Percentiles rank a stretch among this genome's conserved stretches.
phyloP scores from a whole-genome alignment of 495 filamentous ascomycete species.

The Cercophora samala region DNA sequence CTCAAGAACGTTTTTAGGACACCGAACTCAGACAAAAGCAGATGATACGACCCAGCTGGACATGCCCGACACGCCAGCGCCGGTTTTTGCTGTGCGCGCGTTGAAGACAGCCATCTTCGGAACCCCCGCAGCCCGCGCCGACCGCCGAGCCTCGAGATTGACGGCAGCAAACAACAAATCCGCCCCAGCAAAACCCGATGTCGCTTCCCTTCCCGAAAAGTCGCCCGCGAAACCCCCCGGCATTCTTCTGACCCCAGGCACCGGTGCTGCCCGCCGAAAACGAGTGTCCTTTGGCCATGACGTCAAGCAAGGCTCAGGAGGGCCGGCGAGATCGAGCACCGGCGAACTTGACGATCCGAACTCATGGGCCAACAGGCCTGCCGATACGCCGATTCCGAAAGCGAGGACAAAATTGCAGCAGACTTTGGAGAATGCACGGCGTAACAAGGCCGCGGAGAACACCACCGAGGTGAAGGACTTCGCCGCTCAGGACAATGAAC shows the following conservation, averaged over 20 bases:
- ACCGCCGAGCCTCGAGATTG: slow-evolving; percentile 32
- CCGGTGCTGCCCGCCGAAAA: slow-evolving; percentile 71
- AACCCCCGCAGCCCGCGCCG: slow-evolving; percentile 53
- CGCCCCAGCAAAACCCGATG: background rate
- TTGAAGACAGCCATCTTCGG: slow-evolving; percentile 91
- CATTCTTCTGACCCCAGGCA: slow-evolving; percentile 89
- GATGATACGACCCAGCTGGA: slow-evolving; percentile 55
- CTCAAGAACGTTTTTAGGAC: slow-evolving; percentile 7
- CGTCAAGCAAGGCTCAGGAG: slow-evolving; percentile 43
- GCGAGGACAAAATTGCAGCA: slow-evolving; percentile 56
- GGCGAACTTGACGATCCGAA: slow-evolving; percentile 54
- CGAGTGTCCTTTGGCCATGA: slow-evolving; percentile 81
- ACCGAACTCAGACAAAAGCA: slow-evolving; percentile 19
- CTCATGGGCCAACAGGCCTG: slow-evolving; percentile 49
- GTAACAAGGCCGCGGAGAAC: slow-evolving; percentile 25
- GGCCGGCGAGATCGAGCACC: slow-evolving; percentile 36
- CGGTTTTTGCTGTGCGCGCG: slow-evolving; percentile 88
- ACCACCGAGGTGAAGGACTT: slow-evolving; percentile 22
- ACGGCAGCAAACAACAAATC: slow-evolving; percentile 10
- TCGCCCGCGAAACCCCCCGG: slow-evolving; percentile 47
- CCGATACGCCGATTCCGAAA: slow-evolving; percentile 23
- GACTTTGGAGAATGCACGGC: slow-evolving; percentile 45
- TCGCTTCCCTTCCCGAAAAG: slow-evolving; percentile 23
- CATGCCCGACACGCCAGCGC: slow-evolving; percentile 85
- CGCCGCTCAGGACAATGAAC: slow-evolving; percentile 27